Evolutionary conservation across 2,329 filamentous ascomycete species (phyloP).

Genomic region (Neoarthrinium moseri): DNA sequence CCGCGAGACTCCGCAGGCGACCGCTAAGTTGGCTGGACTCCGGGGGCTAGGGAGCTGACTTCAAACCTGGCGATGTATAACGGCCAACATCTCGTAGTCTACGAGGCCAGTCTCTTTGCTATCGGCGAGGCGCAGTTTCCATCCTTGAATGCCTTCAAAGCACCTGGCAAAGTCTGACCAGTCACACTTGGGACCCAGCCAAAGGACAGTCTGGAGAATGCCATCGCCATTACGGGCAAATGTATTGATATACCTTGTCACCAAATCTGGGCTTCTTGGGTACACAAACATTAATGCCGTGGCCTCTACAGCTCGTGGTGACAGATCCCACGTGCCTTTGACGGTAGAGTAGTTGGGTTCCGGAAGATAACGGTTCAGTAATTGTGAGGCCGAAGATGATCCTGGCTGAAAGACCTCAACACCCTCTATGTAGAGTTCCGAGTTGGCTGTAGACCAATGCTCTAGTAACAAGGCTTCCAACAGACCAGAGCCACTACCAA

Average conservation of each 20-base stretch:
- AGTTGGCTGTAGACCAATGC: not conserved
- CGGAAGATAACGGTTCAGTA: constrained; percentile 14
- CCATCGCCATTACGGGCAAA: not conserved
- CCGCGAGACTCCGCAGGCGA: no score
- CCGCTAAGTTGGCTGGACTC: no score
- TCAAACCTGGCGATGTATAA: not conserved
- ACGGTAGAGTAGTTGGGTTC: constrained; percentile 22
- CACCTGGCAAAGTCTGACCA: not conserved
- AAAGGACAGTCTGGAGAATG: not conserved
- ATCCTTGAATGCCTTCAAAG: not conserved
- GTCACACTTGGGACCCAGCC: constrained; percentile 2
- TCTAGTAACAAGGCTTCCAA: constrained; percentile 15
- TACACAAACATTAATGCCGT: constrained; percentile 31
- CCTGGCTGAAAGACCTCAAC: constrained; percentile 14
- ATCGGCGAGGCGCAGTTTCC: not conserved
- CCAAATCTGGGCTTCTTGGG: constrained; percentile 27
- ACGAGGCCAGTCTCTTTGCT: constrained; percentile 2
- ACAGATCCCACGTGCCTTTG: constrained; percentile 29
- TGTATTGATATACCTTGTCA: constrained; percentile 22
- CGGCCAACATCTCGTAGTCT: constrained; percentile 7
- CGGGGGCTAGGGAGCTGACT: no score
- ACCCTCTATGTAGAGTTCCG: constrained; percentile 15
- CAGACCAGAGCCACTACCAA: constrained; percentile 19
- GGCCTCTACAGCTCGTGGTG: constrained; percentile 20
- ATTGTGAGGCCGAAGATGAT: not conserved